phyloP scores from a whole-genome alignment of 176 grass and related monocot species.

The Musa itinerans region DNA sequence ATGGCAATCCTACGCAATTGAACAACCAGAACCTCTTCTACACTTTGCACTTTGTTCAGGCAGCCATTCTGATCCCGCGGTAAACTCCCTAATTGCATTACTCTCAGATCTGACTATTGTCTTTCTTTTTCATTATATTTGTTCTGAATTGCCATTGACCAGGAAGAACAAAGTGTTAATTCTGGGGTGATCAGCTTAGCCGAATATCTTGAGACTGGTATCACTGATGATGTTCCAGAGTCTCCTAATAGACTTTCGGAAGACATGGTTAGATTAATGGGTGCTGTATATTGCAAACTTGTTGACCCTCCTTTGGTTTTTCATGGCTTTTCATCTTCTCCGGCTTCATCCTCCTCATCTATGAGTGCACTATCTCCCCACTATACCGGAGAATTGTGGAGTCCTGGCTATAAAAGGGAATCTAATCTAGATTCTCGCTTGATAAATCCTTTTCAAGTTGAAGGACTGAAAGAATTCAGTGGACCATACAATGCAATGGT shows the following conservation, averaged over 20 bases:
- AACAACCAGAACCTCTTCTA: constrained; percentile 13
- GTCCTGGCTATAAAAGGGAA: constrained; percentile 34
- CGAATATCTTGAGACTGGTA: constrained; percentile 59
- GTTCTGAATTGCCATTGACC: constrained; percentile 5
- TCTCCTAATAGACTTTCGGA: constrained; percentile 73
- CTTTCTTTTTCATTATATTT: not conserved
- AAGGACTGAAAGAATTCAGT: constrained; percentile 21
- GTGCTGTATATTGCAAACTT: constrained; percentile 69
- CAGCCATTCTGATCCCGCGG: constrained; percentile 19
- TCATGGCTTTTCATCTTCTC: constrained; percentile 29
- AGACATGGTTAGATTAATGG: constrained; percentile 79
- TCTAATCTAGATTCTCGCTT: constrained; percentile 11
- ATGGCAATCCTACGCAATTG: constrained; percentile 1
- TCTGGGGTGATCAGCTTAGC: constrained; percentile 62
- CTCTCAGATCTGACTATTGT: not conserved
- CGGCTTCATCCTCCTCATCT: constrained; percentile 42
- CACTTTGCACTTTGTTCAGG: constrained; percentile 18
- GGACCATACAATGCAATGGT: constrained; percentile 15
- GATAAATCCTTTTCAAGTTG: constrained; percentile 12
- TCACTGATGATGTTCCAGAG: constrained; percentile 50
- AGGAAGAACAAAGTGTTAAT: constrained; percentile 42
- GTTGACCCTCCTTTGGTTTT: constrained; percentile 29
- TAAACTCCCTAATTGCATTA: constrained; percentile 1
- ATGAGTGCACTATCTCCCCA: constrained; percentile 52
- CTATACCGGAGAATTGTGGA: constrained; percentile 35